These are phyloP conservation scores for Rhodotorula sp. DNA, from an alignment of 1,284 basidiomycete genomes.

Conservation along the genomic window DNA sequence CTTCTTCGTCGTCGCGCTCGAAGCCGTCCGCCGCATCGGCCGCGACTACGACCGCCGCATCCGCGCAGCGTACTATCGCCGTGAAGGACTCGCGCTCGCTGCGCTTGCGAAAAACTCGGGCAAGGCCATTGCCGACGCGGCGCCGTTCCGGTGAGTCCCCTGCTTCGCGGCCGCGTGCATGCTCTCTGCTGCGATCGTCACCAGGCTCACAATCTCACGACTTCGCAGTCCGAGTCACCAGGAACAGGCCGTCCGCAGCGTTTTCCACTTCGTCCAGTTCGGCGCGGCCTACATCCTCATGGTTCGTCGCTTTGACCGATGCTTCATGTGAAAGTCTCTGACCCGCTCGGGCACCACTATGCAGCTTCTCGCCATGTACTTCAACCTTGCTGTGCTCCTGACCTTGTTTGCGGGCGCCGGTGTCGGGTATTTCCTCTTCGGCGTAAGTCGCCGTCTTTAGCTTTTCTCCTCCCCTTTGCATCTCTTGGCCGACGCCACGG, in stretches of 20 bases:
- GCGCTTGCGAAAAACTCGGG: conserved; percentile 22
- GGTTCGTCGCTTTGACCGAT: neutral
- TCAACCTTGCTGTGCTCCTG: conserved; percentile 46
- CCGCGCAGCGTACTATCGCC: conserved; percentile 34
- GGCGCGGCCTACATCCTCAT: conserved; percentile 48
- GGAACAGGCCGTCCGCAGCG: conserved; percentile 50
- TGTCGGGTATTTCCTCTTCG: conserved; percentile 29
- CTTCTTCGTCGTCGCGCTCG: conserved; percentile 52
- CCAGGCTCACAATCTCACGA: neutral
- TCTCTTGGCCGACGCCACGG: too few species aligned
- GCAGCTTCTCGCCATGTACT: conserved; percentile 52
- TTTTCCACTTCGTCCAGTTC: conserved; percentile 53
- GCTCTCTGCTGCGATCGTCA: neutral
- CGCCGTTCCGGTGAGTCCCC: conserved; percentile 29
- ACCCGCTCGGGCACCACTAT: neutral
- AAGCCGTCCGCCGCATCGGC: conserved; percentile 50
- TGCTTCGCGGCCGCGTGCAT: neutral
- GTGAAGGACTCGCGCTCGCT: conserved; percentile 10
- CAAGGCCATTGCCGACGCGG: neutral
- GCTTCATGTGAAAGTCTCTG: neutral
- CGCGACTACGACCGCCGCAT: conserved; percentile 53
- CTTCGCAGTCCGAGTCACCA: conserved; percentile 44
- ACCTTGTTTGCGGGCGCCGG: conserved; percentile 26
- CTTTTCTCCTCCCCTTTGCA: too few species aligned
- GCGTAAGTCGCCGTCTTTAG: conserved; percentile 8